Base-by-base conservation (phyloP, 768 basidiomycete genomes). In the Dendrothele bispora region DNA sequence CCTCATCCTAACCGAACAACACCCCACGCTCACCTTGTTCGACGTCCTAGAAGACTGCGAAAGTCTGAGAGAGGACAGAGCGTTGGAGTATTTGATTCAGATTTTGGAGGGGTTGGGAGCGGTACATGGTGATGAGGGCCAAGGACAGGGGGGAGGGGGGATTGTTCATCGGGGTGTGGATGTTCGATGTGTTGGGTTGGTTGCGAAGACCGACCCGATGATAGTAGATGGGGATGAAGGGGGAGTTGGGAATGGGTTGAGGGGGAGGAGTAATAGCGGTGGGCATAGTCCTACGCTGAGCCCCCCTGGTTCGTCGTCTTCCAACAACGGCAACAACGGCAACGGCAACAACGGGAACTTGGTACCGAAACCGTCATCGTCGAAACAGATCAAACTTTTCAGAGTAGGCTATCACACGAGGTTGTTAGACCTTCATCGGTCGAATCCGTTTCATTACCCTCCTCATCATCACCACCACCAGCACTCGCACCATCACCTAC, bases 391-490 rank as follows among this genome's bases (percentile, higher is more conserved):
- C 60, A 94, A 93, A 61, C 65, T 97, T 3, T 79, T 82, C 17
- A 84, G 84, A 53, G 82, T 83, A 2, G 80, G 75, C 14, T 97
- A 85, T 61, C 77, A 85, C 53, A 82, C 82, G 5, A 78, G 78
- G 1, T 72, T 98, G 26, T 70, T 85, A 21, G 92, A 95, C 60
- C 68, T 94, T 26, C 87, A 95, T 58, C 75, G 83, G 15, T 95
- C 94, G 3, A 92, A 97, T 56, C 80, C 84, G 1, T 91, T 95
- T 54, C 77, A 77, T n/a, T n/a, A n/a, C n/a, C n/a, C n/a, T n/a
- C n/a, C n/a, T n/a, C n/a, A n/a, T n/a, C n/a, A n/a, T n/a, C n/a
- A n/a, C n/a, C n/a, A n/a, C n/a, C n/a, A n/a, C n/a, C n/a, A n/a
- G n/a, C n/a, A n/a, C n/a, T n/a, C n/a, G n/a, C n/a, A n/a, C n/a